These are phyloP conservation scores for Trichoderma sp. DNA, from an alignment of 2,329 filamentous ascomycete genomes.

Conservation along the genomic window DNA sequence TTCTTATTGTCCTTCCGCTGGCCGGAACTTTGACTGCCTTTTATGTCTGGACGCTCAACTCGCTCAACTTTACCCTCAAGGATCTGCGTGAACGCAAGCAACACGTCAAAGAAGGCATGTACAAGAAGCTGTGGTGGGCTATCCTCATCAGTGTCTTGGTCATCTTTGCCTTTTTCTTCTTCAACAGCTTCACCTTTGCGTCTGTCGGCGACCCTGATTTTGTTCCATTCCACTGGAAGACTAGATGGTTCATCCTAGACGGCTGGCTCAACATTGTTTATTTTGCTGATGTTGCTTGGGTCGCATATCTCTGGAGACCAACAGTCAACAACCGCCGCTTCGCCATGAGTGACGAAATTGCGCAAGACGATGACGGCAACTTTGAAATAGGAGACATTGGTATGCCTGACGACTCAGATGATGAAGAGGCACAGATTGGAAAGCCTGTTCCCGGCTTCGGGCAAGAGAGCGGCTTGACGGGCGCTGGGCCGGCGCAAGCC, in stretches of 20 bases:
- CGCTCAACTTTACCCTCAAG: constrained; percentile 91
- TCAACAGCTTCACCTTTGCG: constrained; percentile 95
- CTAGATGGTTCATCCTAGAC: constrained; percentile 94
- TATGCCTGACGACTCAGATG: constrained; percentile 64
- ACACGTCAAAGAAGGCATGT: constrained; percentile 91
- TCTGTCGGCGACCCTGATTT: constrained; percentile 83
- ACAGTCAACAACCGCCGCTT: constrained; percentile 96
- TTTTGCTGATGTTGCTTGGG: constrained; percentile 86
- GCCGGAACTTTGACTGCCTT: constrained; percentile 92
- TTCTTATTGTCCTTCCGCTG: constrained; percentile 90
- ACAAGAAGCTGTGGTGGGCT: constrained; percentile 98
- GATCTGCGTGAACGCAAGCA: constrained; percentile 95
- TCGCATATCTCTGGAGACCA: constrained; percentile 95
- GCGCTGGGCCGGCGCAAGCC: constrained; percentile 29
- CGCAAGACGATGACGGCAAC: constrained; percentile 92
- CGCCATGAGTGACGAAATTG: constrained; percentile 98
- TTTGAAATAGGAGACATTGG: constrained; percentile 96
- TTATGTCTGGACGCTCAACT: constrained; percentile 98
- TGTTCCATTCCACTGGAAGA: constrained; percentile 96
- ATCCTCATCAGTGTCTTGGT: constrained; percentile 90
- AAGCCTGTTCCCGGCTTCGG: constrained; percentile 31
- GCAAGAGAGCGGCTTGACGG: constrained; percentile 31
- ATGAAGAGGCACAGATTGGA: constrained; percentile 56
- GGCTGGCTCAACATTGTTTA: constrained; percentile 98
- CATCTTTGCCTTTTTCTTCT: constrained; percentile 98